Evolutionary conservation across 192 early-diverging fungal genomes (phyloP), one percentile per base, ranked within the genome.

Genomic region (Gonapodya prolifera): DNA sequence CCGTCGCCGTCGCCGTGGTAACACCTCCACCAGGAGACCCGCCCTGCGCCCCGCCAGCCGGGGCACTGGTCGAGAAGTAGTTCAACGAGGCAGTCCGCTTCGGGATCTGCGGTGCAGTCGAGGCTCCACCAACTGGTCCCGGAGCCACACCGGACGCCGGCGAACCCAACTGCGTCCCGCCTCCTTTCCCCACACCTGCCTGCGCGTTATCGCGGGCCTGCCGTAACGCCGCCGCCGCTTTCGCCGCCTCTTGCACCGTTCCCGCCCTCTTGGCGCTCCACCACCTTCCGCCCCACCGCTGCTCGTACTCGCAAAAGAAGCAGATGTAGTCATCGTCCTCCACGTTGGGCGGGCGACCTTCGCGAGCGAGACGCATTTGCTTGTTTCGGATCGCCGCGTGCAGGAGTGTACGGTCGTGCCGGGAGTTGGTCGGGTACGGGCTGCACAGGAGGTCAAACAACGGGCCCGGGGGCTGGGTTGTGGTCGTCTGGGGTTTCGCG

Each of bases 221-320:
- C 45, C 23, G 45, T 16, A 61, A 8, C 45, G 8, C 8, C 8
- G 45, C 8, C 45, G 8, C 8, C 23, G 45, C 8, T 61, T 16
- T 61, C 45, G 45, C 8, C 23, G 8, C 8, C 45, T 23, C 8
- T 61, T 61, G 45, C 45, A 61, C 45, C n/a, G n/a, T n/a, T n/a
- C n/a, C n/a, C 45, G 8, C 45, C 8, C 45, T 8, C 45, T 23
- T 61, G 8, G 8, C 45, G 82, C 80, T 13, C 81, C 81, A 81
- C 31, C 78, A 77, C 1, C n/a, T 69, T 8, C 81, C 81, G 29
- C 76, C 81, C 75, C 36, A 81, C 30, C 34, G 73, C 81, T 81
- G 81, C 81, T 81, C 81, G 73, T 77, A 81, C 79, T 81, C 81
- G 35, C 81, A 81, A 75, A 81, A 81, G 35, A 81, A 81, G 69